Evolutionary conservation across 2,329 filamentous ascomycete genomes (phyloP), one percentile per base, ranked within the genome.

Genomic region (Aspergillus felis): DNA sequence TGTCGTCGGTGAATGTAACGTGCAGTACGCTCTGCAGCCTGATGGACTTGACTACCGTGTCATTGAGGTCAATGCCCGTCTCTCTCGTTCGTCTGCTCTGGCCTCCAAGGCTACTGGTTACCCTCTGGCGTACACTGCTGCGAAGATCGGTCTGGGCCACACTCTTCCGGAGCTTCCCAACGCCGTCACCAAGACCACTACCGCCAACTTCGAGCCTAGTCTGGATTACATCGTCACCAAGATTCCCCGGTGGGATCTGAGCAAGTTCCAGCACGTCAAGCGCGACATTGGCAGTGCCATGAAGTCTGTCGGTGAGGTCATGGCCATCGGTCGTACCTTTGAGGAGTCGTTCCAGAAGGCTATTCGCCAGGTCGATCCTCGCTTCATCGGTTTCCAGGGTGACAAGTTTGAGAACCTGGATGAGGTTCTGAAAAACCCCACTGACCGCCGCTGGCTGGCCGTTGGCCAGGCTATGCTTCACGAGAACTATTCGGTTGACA

Each of bases 291-390:
- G 94, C 66, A 96, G 91, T 72, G 89, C 93, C 61, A 99, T 99
- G 94, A 99, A 97, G 82, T 97, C 92, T 25, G 92, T 99, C 57
- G 94, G 94, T 73, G 94, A 99, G 78, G 94, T 99, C 59, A 99
- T 99, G 94, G 94, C 94, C 63, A 97, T 99, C 69, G 94, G 94
- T 65, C 88, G 94, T 76, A 97, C 94, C 29, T 99, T 97, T 68
- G 94, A 99, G 78, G 94, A 99, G 80, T 96, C 92, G 17, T 96
- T 99, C 81, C 94, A 99, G 78, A 99, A 99, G 82, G 94, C 94
- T 61, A 96, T 97, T 72, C 91, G 94, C 59, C 91, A 96, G 79
- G 93, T 99, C 64, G 94, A 99, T 73, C 93, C 94, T 65, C 86
- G 84, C 69, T 97, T 90, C 74, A 79, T 93, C 63, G 94, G 94